phyloP scores from a whole-genome alignment of 164 flowering plant genomes.

The Umbellularia californica region DNA sequence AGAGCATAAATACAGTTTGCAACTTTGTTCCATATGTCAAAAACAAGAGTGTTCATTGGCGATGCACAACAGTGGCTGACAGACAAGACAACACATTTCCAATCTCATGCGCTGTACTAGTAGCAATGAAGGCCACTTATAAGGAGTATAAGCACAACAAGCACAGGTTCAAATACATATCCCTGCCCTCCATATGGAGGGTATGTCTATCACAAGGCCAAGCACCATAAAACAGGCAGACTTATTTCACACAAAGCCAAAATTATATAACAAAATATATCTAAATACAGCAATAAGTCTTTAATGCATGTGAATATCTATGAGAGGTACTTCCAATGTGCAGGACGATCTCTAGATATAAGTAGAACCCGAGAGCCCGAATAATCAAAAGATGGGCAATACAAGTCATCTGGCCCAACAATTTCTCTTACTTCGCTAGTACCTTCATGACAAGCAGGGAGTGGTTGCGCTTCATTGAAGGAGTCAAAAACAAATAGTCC shows the following conservation, averaged over 20 bases:
- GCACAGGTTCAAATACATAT: background rate
- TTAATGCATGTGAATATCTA: constrained; percentile 15
- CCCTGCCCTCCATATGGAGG: background rate
- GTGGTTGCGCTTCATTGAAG: constrained; percentile 30
- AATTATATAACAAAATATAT: too few relatives aligned
- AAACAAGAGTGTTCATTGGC: too few relatives aligned
- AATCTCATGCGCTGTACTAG: background rate
- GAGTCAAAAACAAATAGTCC: constrained; percentile 83
- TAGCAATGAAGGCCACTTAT: background rate
- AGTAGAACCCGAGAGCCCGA: constrained; percentile 64
- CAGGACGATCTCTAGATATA: constrained; percentile 93
- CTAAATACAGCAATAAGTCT: constrained; percentile 1
- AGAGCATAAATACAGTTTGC: too few relatives aligned
- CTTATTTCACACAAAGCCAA: background rate
- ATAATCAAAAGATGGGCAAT: constrained; percentile 84
- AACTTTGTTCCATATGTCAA: too few relatives aligned
- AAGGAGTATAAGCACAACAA: background rate
- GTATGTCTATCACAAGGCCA: background rate
- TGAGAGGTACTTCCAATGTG: constrained; percentile 61
- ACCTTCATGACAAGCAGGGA: constrained; percentile 21
- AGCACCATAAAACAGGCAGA: background rate
- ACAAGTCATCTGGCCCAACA: constrained; percentile 82
- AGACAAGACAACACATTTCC: background rate
- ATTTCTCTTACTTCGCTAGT: constrained; percentile 39
- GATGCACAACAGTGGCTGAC: too few relatives aligned